These are phyloP conservation scores for Torrubiellomyces zombiae DNA, from an alignment of 2,329 filamentous ascomycete genomes.

Conservation along the genomic window DNA sequence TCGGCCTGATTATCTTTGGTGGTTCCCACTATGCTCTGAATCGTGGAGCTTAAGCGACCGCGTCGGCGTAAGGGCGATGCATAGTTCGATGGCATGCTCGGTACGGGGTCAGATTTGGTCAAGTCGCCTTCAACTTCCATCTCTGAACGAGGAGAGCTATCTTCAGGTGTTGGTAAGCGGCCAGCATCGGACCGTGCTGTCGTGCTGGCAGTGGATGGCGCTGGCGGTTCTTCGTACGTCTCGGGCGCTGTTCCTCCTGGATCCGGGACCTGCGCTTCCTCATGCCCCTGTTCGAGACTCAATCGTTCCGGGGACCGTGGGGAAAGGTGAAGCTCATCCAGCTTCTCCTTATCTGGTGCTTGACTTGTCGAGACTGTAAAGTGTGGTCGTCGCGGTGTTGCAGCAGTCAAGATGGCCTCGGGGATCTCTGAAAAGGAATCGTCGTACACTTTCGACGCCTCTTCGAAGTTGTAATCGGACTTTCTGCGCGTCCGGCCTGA, in stretches of 20 bases:
- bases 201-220: constrained; percentile 13
- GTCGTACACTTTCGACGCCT: constrained; percentile 24
- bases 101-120: constrained; percentile 7
- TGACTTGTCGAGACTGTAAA: too few species aligned
- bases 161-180: constrained; percentile 35
- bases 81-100: not conserved
- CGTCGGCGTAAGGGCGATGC: not conserved
- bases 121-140: constrained; percentile 6
- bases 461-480: constrained; percentile 8
- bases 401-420: constrained; percentile 30
- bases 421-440: constrained; percentile 43
- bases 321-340: constrained; percentile 4
- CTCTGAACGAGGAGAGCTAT: constrained; percentile 26
- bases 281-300: too few species aligned
- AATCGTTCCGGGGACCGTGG: too few species aligned
- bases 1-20: too few species aligned
- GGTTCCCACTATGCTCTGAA: too few species aligned
- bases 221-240: constrained; percentile 3
- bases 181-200: constrained; percentile 22
- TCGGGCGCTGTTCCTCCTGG: constrained; percentile 3
- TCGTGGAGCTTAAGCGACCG: too few species aligned
- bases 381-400: constrained; percentile 21
- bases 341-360: too few species aligned
- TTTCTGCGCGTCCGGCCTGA: constrained; percentile 1
- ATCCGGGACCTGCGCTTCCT: too few species aligned